A percentile compares a stretch with the other conserved stretches of the same genome.
These are phyloP conservation scores for Penicillium paneum DNA, from an alignment of 2,329 filamentous ascomycete species.

Conservation along the genomic window DNA sequence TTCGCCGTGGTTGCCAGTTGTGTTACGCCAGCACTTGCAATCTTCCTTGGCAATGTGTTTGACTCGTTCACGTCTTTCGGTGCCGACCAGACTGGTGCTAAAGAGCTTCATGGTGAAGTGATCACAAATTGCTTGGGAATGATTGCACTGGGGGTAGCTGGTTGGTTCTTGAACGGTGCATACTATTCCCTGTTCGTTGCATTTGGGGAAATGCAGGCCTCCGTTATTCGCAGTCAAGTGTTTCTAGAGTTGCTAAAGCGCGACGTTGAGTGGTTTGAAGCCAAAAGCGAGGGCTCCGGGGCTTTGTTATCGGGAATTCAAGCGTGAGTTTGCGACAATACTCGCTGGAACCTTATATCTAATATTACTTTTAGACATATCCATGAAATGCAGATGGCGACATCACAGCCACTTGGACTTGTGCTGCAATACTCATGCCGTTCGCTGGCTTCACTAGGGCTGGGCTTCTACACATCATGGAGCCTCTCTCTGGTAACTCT, in stretches of 20 bases:
- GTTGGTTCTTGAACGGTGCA: constrained; percentile 64
- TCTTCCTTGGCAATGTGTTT: constrained; percentile 74
- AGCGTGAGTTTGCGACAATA: constrained; percentile 55
- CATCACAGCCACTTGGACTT: constrained; percentile 75
- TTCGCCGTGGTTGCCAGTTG: constrained; percentile 60
- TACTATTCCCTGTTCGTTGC: constrained; percentile 70
- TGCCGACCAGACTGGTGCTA: constrained; percentile 48
- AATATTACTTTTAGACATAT: constrained; percentile 59
- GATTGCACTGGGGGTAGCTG: constrained; percentile 59
- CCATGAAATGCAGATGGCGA: constrained; percentile 74
- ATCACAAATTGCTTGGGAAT: constrained; percentile 62
- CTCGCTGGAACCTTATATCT: neutral
- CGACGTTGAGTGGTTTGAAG: constrained; percentile 80
- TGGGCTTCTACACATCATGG: constrained; percentile 81
- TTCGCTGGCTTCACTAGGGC: constrained; percentile 60
- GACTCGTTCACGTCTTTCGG: constrained; percentile 66
- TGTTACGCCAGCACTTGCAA: constrained; percentile 62
- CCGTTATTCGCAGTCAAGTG: constrained; percentile 59
- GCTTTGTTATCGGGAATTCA: constrained; percentile 70
- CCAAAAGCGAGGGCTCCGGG: constrained; percentile 65
- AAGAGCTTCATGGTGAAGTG: constrained; percentile 55
- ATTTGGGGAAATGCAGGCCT: constrained; percentile 79
- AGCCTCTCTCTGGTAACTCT: constrained; percentile 77
- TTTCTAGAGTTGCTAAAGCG: constrained; percentile 69
- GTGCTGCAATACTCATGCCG: constrained; percentile 64